A percentile compares a stretch with the other conserved stretches of the same genome.
Conservation (phyloP, 768 basidiomycete genomes). For the Xerocomellus dryophilus region DNA sequence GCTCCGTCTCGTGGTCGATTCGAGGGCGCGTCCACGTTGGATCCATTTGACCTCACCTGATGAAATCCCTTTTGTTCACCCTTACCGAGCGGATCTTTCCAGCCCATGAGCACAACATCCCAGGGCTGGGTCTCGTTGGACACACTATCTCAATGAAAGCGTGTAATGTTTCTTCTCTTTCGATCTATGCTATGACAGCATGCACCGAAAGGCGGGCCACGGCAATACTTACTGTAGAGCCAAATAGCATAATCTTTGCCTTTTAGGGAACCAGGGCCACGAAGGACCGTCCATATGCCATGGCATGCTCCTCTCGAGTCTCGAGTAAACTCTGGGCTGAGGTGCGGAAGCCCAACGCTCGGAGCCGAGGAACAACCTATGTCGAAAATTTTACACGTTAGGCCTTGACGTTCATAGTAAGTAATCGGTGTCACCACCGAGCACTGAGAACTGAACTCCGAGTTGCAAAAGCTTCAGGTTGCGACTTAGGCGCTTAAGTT, state of each 20-base stretch:
- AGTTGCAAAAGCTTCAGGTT: too few species aligned
- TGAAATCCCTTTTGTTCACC: slow-evolving; percentile 28
- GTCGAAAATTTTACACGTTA: too few species aligned
- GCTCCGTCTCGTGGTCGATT: slow-evolving; percentile 26
- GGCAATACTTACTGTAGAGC: slow-evolving; percentile 35
- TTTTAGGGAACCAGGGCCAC: slow-evolving; percentile 41
- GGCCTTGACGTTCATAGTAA: too few species aligned
- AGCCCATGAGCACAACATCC: slow-evolving; percentile 19
- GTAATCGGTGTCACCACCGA: too few species aligned
- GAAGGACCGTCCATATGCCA: too few species aligned
- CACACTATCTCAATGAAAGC: too few species aligned
- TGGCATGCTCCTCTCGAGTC: too few species aligned
- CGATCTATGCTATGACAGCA: slow-evolving; percentile 30
- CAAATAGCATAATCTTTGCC: slow-evolving; percentile 24
- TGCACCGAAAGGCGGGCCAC: slow-evolving; percentile 38
- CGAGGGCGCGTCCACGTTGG: slow-evolving; percentile 23
- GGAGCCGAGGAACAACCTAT: too few species aligned
- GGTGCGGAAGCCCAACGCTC: too few species aligned
- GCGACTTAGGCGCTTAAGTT: too few species aligned
- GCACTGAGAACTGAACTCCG: too few species aligned
- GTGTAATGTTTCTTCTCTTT: slow-evolving; percentile 38
- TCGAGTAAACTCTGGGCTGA: too few species aligned
- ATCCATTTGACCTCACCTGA: slow-evolving; percentile 36
- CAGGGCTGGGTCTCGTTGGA: slow-evolving; percentile 30
- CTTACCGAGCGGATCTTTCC: slow-evolving; percentile 28